Evolutionary conservation across 345 rosid species (phyloP).

Genomic region (Cardamine resedifolia): DNA sequence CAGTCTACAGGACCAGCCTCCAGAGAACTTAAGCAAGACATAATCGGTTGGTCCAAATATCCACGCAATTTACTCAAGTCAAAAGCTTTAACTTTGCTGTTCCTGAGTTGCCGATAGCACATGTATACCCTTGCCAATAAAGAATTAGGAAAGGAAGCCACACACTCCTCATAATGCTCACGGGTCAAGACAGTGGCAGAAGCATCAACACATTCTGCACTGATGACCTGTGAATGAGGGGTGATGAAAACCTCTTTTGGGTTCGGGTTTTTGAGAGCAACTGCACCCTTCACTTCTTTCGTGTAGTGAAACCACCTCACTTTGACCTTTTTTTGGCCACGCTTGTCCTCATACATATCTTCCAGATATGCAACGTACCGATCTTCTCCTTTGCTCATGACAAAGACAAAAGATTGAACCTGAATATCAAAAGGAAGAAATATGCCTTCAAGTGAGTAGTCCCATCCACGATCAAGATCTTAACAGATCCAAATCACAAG

Average conservation of each 20-base stretch:
- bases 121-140: constrained; percentile 60
- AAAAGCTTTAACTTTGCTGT: constrained; percentile 75
- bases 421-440: constrained; percentile 34
- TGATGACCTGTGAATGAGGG: constrained; percentile 85
- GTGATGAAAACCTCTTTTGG: constrained; percentile 97
- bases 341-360: constrained; percentile 97
- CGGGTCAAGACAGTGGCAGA: constrained; percentile 78
- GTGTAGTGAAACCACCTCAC: constrained; percentile 96
- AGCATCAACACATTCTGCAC: constrained; percentile 96
- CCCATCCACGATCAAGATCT: constrained; percentile 11
- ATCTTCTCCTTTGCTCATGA: constrained; percentile 83
- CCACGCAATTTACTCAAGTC: constrained; percentile 85
- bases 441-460: constrained; percentile 26
- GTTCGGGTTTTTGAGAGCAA: constrained; percentile 68
- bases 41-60: constrained; percentile 74
- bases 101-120: constrained; percentile 84
- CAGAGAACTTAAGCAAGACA: constrained; percentile 61
- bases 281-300: constrained; percentile 80
- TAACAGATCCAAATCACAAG: constrained; percentile 9
- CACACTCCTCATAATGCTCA: constrained; percentile 73
- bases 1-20: constrained; percentile 45
- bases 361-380: constrained; percentile 88
- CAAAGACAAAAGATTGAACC: constrained; percentile 93
- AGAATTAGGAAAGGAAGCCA: constrained; percentile 61
- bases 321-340: constrained; percentile 89